Evolutionary conservation across 768 basidiomycete species (phyloP).

Genomic region (Gyrodon lividus): DNA sequence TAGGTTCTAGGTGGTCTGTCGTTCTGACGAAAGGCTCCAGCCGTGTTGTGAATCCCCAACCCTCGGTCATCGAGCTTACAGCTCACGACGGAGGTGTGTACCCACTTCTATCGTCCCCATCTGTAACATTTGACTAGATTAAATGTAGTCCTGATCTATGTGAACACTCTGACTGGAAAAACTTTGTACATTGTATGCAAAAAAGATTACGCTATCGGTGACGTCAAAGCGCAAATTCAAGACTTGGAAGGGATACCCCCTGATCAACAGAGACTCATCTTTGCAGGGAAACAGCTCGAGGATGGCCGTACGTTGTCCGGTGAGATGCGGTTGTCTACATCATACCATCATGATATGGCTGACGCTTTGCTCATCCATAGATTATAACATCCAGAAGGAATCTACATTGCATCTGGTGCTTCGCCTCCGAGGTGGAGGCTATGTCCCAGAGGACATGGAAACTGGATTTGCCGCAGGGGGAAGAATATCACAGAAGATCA

Average conservation of each 20-base stretch:
- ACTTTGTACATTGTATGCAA: conserved; percentile 86
- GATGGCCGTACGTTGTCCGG: conserved; percentile 35
- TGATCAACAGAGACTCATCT: conserved; percentile 80
- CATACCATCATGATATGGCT: background rate
- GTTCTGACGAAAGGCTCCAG: background rate
- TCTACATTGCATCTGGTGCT: conserved; percentile 65
- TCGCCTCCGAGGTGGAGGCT: conserved; percentile 51
- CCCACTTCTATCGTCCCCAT: background rate
- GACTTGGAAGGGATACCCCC: conserved; percentile 71
- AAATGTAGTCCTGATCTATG: conserved; percentile 81
- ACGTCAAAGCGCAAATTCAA: conserved; percentile 73
- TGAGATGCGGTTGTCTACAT: background rate
- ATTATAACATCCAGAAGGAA: conserved; percentile 76
- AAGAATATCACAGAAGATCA: conserved; percentile 23
- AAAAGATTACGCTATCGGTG: conserved; percentile 83
- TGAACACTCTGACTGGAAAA: conserved; percentile 79
- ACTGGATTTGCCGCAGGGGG: conserved; percentile 13
- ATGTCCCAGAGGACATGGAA: conserved; percentile 45
- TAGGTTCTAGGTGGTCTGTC: background rate
- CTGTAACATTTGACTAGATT: background rate
- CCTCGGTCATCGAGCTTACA: background rate
- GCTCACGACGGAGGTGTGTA: background rate
- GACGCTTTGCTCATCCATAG: conserved; percentile 14
- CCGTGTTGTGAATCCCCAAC: background rate
- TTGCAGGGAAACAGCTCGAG: conserved; percentile 86